These are phyloP conservation scores for Allium cepa DNA, from an alignment of 106 monocot species.

Conservation along the genomic window DNA sequence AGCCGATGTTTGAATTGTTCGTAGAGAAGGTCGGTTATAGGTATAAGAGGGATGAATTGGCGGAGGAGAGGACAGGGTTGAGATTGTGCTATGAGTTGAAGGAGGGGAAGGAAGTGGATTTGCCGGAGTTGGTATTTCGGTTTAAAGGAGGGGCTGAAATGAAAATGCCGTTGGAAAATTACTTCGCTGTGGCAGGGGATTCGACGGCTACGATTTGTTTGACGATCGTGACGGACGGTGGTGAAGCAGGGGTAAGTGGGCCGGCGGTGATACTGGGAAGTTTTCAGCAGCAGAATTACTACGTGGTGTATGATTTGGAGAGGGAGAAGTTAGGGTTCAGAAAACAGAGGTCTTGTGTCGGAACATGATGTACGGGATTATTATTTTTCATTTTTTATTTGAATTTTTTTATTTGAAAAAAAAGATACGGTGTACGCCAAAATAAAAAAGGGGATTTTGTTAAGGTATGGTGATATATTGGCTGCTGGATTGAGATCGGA, in stretches of 20 bases:
- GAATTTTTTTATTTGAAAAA: too few species aligned
- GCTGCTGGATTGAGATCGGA: slow-evolving; percentile 1
- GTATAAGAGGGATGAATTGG: slow-evolving; percentile 35
- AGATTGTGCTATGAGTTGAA: slow-evolving; percentile 51
- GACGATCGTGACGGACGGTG: slow-evolving; percentile 44
- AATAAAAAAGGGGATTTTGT: neutral
- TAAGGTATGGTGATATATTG: neutral
- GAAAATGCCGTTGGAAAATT: slow-evolving; percentile 71
- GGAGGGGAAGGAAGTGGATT: slow-evolving; percentile 4
- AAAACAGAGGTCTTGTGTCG: slow-evolving; percentile 31
- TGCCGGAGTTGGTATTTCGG: slow-evolving; percentile 55
- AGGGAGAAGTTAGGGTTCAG: slow-evolving; percentile 53
- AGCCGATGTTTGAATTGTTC: slow-evolving; percentile 29
- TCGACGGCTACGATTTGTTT: slow-evolving; percentile 36
- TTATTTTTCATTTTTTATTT: too few species aligned
- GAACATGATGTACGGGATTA: too few species aligned
- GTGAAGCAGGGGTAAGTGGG: slow-evolving; percentile 13
- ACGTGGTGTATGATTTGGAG: slow-evolving; percentile 64
- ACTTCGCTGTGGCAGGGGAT: slow-evolving; percentile 41
- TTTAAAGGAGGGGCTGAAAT: slow-evolving; percentile 67
- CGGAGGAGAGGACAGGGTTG: slow-evolving; percentile 57
- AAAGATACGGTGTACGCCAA: too few species aligned
- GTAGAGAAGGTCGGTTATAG: slow-evolving; percentile 11
- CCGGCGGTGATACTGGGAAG: slow-evolving; percentile 72
- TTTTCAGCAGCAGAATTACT: slow-evolving; percentile 93